Evolutionary conservation across 2,329 filamentous ascomycete species (phyloP), one percentile per base, ranked within the genome.

Genomic region (Fulvia fulva): DNA sequence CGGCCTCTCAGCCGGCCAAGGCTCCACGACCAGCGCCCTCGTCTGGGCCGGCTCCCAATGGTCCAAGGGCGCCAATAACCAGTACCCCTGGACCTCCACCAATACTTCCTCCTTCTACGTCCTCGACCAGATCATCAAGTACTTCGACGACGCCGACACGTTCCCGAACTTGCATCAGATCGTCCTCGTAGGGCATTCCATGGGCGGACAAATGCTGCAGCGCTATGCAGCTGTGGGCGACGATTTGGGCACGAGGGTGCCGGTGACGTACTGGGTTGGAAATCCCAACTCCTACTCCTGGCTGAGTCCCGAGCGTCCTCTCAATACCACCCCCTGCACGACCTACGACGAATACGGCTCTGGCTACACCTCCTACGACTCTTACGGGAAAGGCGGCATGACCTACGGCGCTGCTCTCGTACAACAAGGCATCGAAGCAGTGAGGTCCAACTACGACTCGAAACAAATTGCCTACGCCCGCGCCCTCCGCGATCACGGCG

Each of bases 81-180:
- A 71, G 55, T 74, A 74, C 51, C 71, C 71, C 1, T 52, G 34
- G 26, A 47, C 32, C 41, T 64, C 53, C 46, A 62, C 57, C 12
- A 63, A 60, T 41, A 62, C 62, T 7, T 66, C 70, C 14, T 67
- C 66, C 23, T 74, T 68, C 56, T 65, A 70, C 53, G 68, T 68
- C 22, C 56, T 74, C 21, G 71, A 74, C 59, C 65, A 69, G 43
- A 53, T 73, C 16, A 64, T 73, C 56, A 46, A 67, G 44, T 72
- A 70, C 60, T 74, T 69, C 55, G 68, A 66, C 44, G 64, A 74
- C 58, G 59, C 58, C 44, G 63, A 59, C 16, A 53, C 65, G 32
- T 74, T 69, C 56, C 71, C 71, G 2, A 71, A 73, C 59, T 51
- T 74, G 58, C 69, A 73, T 37, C 68, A 71, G 57, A 72, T 74